Evolutionary conservation across 139 green algal species (phyloP), one percentile per base, ranked within the genome.

Genomic region (Chlamydomonas schloesseri): DNA sequence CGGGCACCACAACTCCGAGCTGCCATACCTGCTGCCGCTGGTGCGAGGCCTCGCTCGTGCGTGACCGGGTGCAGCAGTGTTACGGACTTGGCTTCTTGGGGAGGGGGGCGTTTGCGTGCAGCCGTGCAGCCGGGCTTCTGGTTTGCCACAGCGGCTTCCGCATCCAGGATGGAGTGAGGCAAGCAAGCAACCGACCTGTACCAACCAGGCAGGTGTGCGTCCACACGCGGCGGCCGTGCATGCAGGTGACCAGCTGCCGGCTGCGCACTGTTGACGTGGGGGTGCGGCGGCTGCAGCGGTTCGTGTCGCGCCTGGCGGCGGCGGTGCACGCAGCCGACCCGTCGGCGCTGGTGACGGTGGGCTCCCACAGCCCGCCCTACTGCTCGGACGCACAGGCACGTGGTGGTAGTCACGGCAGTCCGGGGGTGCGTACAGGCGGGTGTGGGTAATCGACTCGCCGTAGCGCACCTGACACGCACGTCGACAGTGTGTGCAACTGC

Each of bases 11-110:
- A 84, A 84, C 65, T 84, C 78, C 20, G 78, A 84, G 65, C 29
- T 84, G 64, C 64, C 78, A 47, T 84, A 84, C 78, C 46, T 84
- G 29, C 46, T 84, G 42, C 78, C 78, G 31, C 78, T 84, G 64
- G 78, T 84, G 31, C 20, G 77, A 20, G 26, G 65, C 3, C 13
- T 29, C 28, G 26, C 23, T 15, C 58, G 58, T 26, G 62, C 18
- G 62, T 70, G n/a, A n/a, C n/a, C n/a, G n/a, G n/a, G n/a, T n/a
- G n/a, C n/a, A n/a, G n/a, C n/a, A n/a, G n/a, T n/a, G n/a, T n/a
- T n/a, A n/a, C n/a, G n/a, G n/a, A n/a, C n/a, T n/a, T n/a, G n/a
- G n/a, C n/a, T n/a, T n/a, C n/a, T n/a, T n/a, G n/a, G n/a, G n/a
- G n/a, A n/a, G n/a, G n/a, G n/a, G n/a, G n/a, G n/a, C n/a, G n/a